phyloP scores from a whole-genome alignment of 225 moss, liverwort and hornwort species.

The Straminergon stramineum region DNA sequence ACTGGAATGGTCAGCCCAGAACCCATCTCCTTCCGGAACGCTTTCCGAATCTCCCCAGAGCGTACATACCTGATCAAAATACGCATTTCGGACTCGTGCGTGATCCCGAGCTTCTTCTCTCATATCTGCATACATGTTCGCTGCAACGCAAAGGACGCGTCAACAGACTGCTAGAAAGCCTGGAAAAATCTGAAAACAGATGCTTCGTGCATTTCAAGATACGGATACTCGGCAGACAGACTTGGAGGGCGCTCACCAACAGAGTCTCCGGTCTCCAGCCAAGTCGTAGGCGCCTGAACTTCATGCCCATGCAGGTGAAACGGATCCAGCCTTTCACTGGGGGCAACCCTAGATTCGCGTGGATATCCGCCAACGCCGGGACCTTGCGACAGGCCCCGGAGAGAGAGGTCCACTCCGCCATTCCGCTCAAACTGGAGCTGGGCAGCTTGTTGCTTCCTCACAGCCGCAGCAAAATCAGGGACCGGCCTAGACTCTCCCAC shows the following conservation, averaged over 20 bases:
- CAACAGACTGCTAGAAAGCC: not conserved
- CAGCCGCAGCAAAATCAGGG: slow-evolving; percentile 44
- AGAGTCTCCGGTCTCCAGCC: slow-evolving; percentile 53
- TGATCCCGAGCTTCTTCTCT: slow-evolving; percentile 59
- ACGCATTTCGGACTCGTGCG: slow-evolving; percentile 52
- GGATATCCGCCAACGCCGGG: slow-evolving; percentile 17
- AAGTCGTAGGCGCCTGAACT: slow-evolving; percentile 24
- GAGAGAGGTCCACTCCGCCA: slow-evolving; percentile 23
- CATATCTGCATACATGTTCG: slow-evolving; percentile 53
- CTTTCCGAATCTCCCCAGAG: not conserved
- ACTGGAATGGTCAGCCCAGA: not conserved
- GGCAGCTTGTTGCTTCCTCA: slow-evolving; percentile 52
- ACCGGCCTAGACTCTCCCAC: slow-evolving; percentile 15
- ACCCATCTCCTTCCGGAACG: not conserved
- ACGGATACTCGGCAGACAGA: not conserved
- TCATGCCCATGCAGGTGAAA: slow-evolving; percentile 29
- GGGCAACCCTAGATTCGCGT: slow-evolving; percentile 17
- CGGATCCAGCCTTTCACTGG: slow-evolving; percentile 23
- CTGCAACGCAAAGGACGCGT: slow-evolving; percentile 5
- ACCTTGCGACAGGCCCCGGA: slow-evolving; percentile 12
- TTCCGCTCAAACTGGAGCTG: slow-evolving; percentile 46
- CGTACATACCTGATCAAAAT: slow-evolving; percentile 44
- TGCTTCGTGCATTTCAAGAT: not conserved
- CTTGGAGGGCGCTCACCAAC: slow-evolving; percentile 10
- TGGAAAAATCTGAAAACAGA: not conserved